Conservation (phyloP, 2,329 filamentous ascomycete species). For the Didymellaceae sp. region DNA sequence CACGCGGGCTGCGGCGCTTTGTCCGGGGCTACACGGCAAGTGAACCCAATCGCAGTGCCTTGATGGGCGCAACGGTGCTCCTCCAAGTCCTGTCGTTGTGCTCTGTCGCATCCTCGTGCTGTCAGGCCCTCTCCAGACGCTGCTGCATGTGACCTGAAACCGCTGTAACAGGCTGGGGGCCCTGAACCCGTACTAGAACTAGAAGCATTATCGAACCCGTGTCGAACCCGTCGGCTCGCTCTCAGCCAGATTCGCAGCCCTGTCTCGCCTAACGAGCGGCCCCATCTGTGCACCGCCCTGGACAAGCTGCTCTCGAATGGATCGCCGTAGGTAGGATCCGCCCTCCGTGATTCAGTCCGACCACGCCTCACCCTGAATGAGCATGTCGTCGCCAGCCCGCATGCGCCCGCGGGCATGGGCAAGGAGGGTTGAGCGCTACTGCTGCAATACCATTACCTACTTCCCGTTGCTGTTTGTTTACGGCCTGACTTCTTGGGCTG, state of each 20-base stretch:
- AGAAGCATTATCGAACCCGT: background rate
- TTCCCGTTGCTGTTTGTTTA: constrained; percentile 92
- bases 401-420: constrained; percentile 61
- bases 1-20: no score
- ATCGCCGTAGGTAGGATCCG: background rate
- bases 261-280: constrained; percentile 8
- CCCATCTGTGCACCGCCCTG: constrained; percentile 21
- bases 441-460: constrained; percentile 79
- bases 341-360: background rate
- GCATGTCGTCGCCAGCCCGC: constrained; percentile 43
- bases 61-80: no score
- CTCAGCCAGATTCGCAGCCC: constrained; percentile 30
- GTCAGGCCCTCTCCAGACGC: background rate
- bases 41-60: no score
- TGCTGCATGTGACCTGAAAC: constrained; percentile 36
- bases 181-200: background rate
- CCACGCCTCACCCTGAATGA: background rate
- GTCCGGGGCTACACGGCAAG: no score
- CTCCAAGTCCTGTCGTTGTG: no score
- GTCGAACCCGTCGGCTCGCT: constrained; percentile 4
- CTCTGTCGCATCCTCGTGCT: constrained; percentile 2
- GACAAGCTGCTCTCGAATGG: constrained; percentile 45
- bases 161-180: constrained; percentile 17
- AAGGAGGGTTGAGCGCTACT: constrained; percentile 78
- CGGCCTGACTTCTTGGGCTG: constrained; percentile 87